Evolutionary conservation across 495 filamentous ascomycete genomes (phyloP).

Genomic region (Bryoglossum gracile): DNA sequence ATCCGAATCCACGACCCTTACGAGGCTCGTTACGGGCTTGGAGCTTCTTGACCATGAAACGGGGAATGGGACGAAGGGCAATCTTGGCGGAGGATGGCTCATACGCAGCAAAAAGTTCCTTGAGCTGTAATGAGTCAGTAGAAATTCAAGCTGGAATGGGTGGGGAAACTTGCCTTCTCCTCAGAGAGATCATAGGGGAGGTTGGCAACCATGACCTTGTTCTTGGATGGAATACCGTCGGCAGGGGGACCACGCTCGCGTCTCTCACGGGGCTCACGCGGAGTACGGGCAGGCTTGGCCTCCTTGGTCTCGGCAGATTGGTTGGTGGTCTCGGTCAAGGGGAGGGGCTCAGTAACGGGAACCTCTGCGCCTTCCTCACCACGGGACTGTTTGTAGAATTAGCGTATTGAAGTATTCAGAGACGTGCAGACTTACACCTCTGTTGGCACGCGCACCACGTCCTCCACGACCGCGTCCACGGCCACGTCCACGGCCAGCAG

Average conservation of each 20-base stretch:
- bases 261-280: slow-evolving; percentile 49
- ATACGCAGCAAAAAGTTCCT: slow-evolving; percentile 90
- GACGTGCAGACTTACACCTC: slow-evolving; percentile 50
- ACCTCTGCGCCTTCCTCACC: slow-evolving; percentile 27
- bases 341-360: slow-evolving; percentile 33
- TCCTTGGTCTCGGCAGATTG: slow-evolving; percentile 39
- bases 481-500: slow-evolving; percentile 59
- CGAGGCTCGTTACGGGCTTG: slow-evolving; percentile 94
- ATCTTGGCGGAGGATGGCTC: slow-evolving; percentile 91
- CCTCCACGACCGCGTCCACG: slow-evolving; percentile 71
- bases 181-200: slow-evolving; percentile 95
- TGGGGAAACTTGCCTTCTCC: slow-evolving; percentile 65
- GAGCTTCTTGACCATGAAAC: slow-evolving; percentile 99
- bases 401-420: slow-evolving; percentile 1
- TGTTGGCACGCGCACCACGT: slow-evolving; percentile 67
- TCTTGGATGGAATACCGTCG: slow-evolving; percentile 97
- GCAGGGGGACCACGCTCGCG: slow-evolving; percentile 91
- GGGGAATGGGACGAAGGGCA: slow-evolving; percentile 93
- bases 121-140: slow-evolving; percentile 62
- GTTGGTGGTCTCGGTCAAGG: slow-evolving; percentile 49
- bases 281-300: slow-evolving; percentile 19
- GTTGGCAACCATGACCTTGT: slow-evolving; percentile 99
- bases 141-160: background rate
- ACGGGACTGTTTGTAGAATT: slow-evolving; percentile 25
- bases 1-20: slow-evolving; percentile 98